Conservation (phyloP, 1,284 basidiomycete genomes). For the Irpex sp. region DNA sequence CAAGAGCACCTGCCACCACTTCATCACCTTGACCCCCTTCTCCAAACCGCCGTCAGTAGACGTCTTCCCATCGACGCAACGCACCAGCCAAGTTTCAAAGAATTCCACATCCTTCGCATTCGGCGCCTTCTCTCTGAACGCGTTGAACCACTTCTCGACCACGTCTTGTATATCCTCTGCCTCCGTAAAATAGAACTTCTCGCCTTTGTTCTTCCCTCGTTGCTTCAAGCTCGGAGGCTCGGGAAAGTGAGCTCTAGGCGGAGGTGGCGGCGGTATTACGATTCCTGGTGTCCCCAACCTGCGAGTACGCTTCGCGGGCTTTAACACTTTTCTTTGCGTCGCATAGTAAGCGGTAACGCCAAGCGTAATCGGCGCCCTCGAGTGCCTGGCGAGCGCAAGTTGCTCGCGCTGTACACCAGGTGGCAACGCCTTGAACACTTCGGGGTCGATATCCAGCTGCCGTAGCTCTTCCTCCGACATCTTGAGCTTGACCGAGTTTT, state of each 20-base stretch:
- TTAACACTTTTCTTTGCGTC: slow-evolving; percentile 40
- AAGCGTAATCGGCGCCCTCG: slow-evolving; percentile 33
- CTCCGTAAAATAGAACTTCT: slow-evolving; percentile 53
- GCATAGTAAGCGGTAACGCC: not conserved
- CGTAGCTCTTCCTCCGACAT: slow-evolving; percentile 46
- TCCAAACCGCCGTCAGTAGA: slow-evolving; percentile 63
- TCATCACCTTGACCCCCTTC: slow-evolving; percentile 64
- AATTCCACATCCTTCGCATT: slow-evolving; percentile 67
- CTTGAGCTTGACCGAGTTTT: slow-evolving; percentile 10
- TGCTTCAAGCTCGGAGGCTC: slow-evolving; percentile 51
- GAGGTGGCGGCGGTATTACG: slow-evolving; percentile 37
- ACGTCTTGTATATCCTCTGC: slow-evolving; percentile 65
- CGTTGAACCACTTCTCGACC: slow-evolving; percentile 70
- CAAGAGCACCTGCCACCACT: slow-evolving; percentile 75
- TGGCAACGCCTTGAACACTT: slow-evolving; percentile 66
- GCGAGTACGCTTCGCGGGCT: slow-evolving; percentile 36
- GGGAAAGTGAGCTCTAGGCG: slow-evolving; percentile 47
- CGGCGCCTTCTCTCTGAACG: slow-evolving; percentile 55
- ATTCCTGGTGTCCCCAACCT: slow-evolving; percentile 19
- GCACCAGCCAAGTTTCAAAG: slow-evolving; percentile 66
- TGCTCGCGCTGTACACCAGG: slow-evolving; percentile 70
- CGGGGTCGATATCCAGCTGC: slow-evolving; percentile 66
- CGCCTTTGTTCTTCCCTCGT: slow-evolving; percentile 45
- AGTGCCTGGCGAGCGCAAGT: slow-evolving; percentile 50
- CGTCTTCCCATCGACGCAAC: slow-evolving; percentile 49